Base-by-base conservation (phyloP, 2,329 filamentous ascomycete species). In the Fusarium marasasianum region DNA sequence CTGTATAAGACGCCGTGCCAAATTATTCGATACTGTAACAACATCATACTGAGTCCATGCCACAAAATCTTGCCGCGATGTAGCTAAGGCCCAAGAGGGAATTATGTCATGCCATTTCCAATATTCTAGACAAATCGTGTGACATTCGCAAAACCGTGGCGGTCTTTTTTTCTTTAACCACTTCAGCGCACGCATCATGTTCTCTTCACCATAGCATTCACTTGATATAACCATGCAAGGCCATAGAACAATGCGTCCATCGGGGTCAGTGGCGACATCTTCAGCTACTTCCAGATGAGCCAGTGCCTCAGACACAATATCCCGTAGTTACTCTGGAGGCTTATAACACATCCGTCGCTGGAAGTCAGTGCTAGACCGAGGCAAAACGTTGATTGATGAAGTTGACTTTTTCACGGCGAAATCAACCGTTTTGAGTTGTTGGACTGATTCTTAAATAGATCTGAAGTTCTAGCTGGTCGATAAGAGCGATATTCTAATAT, bases 1-100 rank as follows among this genome's bases (percentile, higher is more conserved):
- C 22, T 2, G 2, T 8, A 5, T n/a, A 5, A 50, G 29, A 9
- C 5, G 12, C 12, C 33, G 8, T 4, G 3, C 4, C 6, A 2
- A 20, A 15, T 11, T 3, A 3, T 20, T 12, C 37, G 17, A 53
- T 24, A 53, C 22, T 7, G 48, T 17, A 8, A 53, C 31, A 20
- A 51, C 12, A 51, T 51, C 31, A 37, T 51, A 24, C n/a, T 24
- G 0, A 5, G n/a, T 35, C 9, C 31, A 4, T 14, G 22, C 5
- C 1, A 35, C 17, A 20, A 37, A 37, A 2, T 24, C n/a, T n/a
- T 51, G 48, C 22, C 48, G 18, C 6, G 48, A 35, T 10, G 8
- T 24, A 14, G 3, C 14, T 8, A 14, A 24, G 11, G 15, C 8
- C 6, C 8, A 2, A 20, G 15, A 3, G 7, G 31, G 22, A 20